Base-by-base conservation (phyloP, 768 basidiomycete species). In the Suillus lakei region DNA sequence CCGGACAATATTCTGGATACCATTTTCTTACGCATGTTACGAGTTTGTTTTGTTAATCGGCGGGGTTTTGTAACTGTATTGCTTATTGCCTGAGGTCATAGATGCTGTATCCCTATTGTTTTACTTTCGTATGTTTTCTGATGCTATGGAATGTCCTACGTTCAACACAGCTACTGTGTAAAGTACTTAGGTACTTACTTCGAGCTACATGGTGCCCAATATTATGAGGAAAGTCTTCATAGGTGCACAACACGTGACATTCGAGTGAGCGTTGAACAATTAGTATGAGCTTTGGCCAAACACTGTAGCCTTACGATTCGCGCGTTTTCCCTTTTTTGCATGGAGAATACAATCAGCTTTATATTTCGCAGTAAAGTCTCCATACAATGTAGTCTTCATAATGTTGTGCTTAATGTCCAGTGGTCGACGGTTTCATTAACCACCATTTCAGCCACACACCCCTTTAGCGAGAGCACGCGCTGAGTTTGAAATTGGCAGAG, bases 101-200 rank as follows among this genome's bases (percentile, higher is more conserved):
- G 68, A 76, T 36, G 21, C 1, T 75, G 76, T 75, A 77, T 74
- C 36, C 1, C 7, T 74, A 76, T 62, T 48, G 1, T 3, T 6
- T 44, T 48, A 21, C 34, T 66, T 16, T 58, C 32, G 44, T 61
- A 59, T 34, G 48, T 26, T 62, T 38, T 50, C 16, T 34, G 13
- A 13, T 38, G 1, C 30, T 13, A n/a, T 34, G 21, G 15, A 36
- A 23, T 61, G 18, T 58, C 9, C 13, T n/a, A 18, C 16, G 3
- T 8, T 34, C 30, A 34, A 32, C 12, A 34, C 0, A 34, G 21
- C 12, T n/a, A 9, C 12, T 13, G 21, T n/a, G 12, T 32, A 12
- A 21, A 54, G 30, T 54, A n/a, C 18, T 18, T 51, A 4, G 26
- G 8, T 30, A 15, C 50, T 26, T 50, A 8, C 46, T 26, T 51